These are phyloP conservation scores for Solanum rostratum DNA, from an alignment of 257 asterid genomes.

Conservation along the genomic window DNA sequence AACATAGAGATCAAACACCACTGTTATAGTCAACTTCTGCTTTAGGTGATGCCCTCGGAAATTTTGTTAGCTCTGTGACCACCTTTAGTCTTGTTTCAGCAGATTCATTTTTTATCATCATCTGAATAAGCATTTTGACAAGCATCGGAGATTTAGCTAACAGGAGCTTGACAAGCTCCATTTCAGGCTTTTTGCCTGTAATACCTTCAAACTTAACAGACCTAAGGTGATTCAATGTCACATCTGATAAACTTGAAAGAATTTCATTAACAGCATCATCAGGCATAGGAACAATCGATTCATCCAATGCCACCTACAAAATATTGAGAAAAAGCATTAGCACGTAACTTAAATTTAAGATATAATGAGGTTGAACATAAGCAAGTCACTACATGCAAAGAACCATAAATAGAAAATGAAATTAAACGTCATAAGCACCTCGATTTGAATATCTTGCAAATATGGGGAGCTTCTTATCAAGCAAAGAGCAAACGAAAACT, in stretches of 20 bases:
- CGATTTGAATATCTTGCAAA: not conserved
- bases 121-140: not conserved
- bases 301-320: not conserved
- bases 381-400: not conserved
- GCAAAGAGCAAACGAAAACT: not conserved
- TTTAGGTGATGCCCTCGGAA: not conserved
- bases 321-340: not conserved
- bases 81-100: not conserved
- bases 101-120: not conserved
- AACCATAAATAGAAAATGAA: not conserved
- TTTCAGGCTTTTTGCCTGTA: not conserved
- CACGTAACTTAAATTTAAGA: not conserved
- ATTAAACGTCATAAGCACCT: not conserved
- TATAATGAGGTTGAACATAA: not conserved
- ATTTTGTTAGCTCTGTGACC: not conserved
- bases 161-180: not conserved
- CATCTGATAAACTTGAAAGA: not conserved
- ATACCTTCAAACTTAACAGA: not conserved
- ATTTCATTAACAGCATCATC: not conserved
- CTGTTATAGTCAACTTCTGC: not conserved
- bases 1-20: not conserved
- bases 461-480: slow-evolving; percentile 12
- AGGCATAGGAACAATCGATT: not conserved
- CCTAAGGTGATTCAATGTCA: not conserved
- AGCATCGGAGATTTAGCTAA: not conserved